Percentiles rank a stretch among this genome's conserved stretches.
phyloP scores from a whole-genome alignment of 2,329 filamentous ascomycete genomes.

The Xylariaceae sp. region DNA sequence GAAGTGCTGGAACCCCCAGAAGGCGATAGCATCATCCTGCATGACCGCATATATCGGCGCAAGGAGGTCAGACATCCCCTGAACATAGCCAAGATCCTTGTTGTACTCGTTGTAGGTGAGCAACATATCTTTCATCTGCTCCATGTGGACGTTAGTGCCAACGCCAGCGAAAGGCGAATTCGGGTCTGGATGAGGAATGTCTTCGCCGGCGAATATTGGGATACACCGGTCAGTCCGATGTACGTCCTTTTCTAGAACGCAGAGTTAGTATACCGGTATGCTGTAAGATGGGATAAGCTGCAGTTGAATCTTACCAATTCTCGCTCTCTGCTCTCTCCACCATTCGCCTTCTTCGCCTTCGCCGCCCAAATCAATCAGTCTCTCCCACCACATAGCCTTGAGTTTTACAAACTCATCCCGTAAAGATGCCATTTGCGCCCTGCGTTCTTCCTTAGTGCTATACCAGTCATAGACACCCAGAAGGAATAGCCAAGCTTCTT shows the following conservation, averaged over 20 bases:
- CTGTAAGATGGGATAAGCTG: neutral
- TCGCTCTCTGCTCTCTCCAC: constrained; percentile 90
- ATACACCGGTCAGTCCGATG: constrained; percentile 94
- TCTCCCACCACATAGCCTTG: constrained; percentile 95
- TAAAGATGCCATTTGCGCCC: constrained; percentile 74
- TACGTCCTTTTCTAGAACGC: constrained; percentile 81
- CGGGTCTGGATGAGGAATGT: constrained; percentile 92
- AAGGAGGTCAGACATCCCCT: constrained; percentile 96
- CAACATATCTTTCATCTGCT: constrained; percentile 99
- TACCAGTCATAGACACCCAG: constrained; percentile 92
- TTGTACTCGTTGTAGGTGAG: constrained; percentile 99
- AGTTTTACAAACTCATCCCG: constrained; percentile 91
- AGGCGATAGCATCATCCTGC: constrained; percentile 94
- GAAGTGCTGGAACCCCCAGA: constrained; percentile 93
- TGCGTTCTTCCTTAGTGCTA: constrained; percentile 78
- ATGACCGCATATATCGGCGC: constrained; percentile 95
- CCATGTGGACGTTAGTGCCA: constrained; percentile 94
- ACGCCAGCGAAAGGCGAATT: constrained; percentile 89
- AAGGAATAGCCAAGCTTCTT: constrained; percentile 94
- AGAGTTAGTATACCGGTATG: constrained; percentile 18
- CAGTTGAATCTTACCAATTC: constrained; percentile 68
- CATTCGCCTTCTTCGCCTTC: constrained; percentile 81
- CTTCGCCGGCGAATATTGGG: constrained; percentile 92
- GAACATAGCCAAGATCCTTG: constrained; percentile 89
- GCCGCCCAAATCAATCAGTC: constrained; percentile 74